These are phyloP conservation scores for Paracoccidioides lutzii DNA, from an alignment of 2,329 filamentous ascomycete genomes.

Conservation along the genomic window DNA sequence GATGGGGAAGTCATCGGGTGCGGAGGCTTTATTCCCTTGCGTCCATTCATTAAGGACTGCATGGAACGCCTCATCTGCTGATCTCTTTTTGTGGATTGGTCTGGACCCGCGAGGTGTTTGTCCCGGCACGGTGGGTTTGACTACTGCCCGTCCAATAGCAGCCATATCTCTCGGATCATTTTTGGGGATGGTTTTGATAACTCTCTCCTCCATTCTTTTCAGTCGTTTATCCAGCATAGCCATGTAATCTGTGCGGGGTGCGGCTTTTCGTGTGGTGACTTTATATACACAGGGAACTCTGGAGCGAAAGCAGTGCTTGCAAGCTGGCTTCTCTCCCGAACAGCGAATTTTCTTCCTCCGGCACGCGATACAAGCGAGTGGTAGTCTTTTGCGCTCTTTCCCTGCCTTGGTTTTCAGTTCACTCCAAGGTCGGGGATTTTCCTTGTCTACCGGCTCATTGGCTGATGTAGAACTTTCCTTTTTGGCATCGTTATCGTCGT, in stretches of 20 bases:
- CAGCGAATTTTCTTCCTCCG: slow-evolving; percentile 95
- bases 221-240: slow-evolving; percentile 93
- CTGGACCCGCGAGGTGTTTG: slow-evolving; percentile 42
- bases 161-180: slow-evolving; percentile 58
- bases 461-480: not conserved
- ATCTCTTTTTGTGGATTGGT: slow-evolving; percentile 57
- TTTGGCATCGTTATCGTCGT: not conserved
- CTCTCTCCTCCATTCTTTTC: slow-evolving; percentile 94
- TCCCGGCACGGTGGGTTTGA: slow-evolving; percentile 62
- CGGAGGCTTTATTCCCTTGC: slow-evolving; percentile 40
- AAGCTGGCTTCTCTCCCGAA: slow-evolving; percentile 92
- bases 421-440: slow-evolving; percentile 56
- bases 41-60: slow-evolving; percentile 73
- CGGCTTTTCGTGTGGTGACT: slow-evolving; percentile 84
- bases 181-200: slow-evolving; percentile 89
- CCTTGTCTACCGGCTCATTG: slow-evolving; percentile 37
- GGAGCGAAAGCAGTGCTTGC: slow-evolving; percentile 87
- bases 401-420: slow-evolving; percentile 84
- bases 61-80: slow-evolving; percentile 76
- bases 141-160: slow-evolving; percentile 62
- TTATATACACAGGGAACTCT: slow-evolving; percentile 96
- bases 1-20: slow-evolving; percentile 39
- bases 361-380: slow-evolving; percentile 89
- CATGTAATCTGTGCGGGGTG: slow-evolving; percentile 95
- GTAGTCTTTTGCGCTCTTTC: slow-evolving; percentile 86